Base-by-base conservation (phyloP, 345 rosid genomes). In the Turritis glabra region DNA sequence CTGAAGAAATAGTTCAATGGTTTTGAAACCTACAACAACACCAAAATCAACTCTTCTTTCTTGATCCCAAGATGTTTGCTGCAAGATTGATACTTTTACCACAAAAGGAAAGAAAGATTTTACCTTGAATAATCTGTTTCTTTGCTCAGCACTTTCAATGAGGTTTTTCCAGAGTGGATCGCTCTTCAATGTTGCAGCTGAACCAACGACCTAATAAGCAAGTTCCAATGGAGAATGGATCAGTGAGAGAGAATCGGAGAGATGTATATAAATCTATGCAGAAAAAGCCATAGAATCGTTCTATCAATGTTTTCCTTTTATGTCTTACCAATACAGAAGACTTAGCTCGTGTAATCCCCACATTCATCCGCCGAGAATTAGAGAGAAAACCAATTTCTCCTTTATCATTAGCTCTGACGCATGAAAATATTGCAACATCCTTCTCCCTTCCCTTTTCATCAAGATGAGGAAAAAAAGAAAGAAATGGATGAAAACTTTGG, bases 361-460 rank as follows among this genome's bases (percentile, higher is more conserved):
- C 99, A 68, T 95, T 95, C 99, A 95, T 95, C 63, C 97, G 86
- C 68, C 96, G 82, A 73, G 81, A 85, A 77, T 95, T 97, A 13
- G 97, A 79, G 43, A 95, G 86, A 72, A 92, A 95, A 7, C 99
- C 98, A 23, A 95, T 95, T 56, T 85, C 69, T 71, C 87, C 79
- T 56, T 82, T 80, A 58, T 84, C 77, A 11, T 76, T 92, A 73
- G 97, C 90, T 78, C 99, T 92, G 23, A 95, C 99, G 77, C 97
- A 92, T 8, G 99, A 90, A 75, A 95, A 92, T 51, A 95, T 92
- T 14, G 91, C 97, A 23, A 95, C 93, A 72, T 90, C 98, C 77
- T 92, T 92, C 74, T 95, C 99, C 77, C 98, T 85, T 38, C 99
- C 99, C 99, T 91, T 94, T 56, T 33, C 48, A 32, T 26, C 63